Conservation (phyloP, 2,329 filamentous ascomycete genomes). For the Elsinoe ampelina region DNA sequence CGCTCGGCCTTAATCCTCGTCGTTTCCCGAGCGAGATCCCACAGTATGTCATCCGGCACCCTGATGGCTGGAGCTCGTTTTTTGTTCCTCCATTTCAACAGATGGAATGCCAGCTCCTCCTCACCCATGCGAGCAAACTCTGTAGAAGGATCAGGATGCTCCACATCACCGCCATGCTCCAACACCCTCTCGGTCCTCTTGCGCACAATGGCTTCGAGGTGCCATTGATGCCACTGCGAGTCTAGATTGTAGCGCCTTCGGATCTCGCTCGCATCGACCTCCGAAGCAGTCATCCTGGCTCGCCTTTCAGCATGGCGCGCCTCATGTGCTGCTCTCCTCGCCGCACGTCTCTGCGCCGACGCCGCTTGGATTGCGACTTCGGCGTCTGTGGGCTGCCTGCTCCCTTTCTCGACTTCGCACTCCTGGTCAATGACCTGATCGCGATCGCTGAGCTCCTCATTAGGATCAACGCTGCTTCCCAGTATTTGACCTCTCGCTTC, state of each 20-base stretch:
- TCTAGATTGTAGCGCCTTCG: background rate
- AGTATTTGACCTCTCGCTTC: background rate
- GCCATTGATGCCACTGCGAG: background rate
- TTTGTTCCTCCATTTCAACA: background rate
- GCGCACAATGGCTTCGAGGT: background rate
- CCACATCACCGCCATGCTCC: background rate
- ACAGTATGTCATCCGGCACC: background rate
- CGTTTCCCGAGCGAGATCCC: background rate
- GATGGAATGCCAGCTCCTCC: background rate
- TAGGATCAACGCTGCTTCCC: background rate
- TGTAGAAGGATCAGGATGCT: background rate
- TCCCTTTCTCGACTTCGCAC: background rate
- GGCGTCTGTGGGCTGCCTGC: background rate
- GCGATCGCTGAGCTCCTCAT: background rate
- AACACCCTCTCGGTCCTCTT: background rate
- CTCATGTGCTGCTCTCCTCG: background rate
- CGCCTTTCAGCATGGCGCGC: background rate
- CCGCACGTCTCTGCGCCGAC: too few species aligned
- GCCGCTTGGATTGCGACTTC: background rate
- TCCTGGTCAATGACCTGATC: background rate
- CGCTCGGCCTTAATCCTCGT: too few species aligned
- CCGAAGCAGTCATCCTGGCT: background rate
- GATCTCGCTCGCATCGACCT: background rate
- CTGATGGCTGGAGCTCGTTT: background rate
- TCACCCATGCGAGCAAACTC: background rate